These are phyloP conservation scores for Bacterosira constricta DNA, from an alignment of 108 stramenopile species.

Conservation along the genomic window DNA sequence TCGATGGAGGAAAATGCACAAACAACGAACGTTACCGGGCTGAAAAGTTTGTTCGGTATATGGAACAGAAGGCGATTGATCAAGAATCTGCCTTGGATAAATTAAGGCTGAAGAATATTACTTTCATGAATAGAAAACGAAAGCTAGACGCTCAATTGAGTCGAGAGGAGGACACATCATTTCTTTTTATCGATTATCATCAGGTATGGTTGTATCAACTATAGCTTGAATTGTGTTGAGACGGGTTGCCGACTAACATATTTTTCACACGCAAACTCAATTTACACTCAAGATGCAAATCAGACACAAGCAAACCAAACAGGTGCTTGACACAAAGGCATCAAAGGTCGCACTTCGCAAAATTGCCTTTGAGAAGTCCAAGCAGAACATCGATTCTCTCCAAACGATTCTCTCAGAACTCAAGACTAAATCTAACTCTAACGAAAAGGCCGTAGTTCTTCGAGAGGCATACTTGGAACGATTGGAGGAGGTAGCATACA, in stretches of 20 bases:
- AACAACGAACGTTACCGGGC: conserved; percentile 15
- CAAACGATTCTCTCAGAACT: not conserved
- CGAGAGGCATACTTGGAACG: not conserved
- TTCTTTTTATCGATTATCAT: conserved; percentile 25
- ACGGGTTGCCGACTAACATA: too few species aligned
- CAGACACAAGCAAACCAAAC: conserved; percentile 7
- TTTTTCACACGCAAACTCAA: too few species aligned
- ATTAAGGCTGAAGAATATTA: conserved; percentile 6
- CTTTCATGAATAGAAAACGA: not conserved
- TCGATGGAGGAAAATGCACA: conserved; percentile 10
- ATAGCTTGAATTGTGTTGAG: not conserved
- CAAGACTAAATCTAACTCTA: conserved; percentile 1
- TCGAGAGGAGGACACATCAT: conserved; percentile 17
- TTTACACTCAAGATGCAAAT: conserved; percentile 10
- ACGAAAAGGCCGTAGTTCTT: conserved; percentile 4
- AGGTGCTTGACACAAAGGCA: not conserved
- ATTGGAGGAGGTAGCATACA: conserved; percentile 2
- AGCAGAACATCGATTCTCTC: not conserved
- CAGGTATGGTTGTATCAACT: not conserved
- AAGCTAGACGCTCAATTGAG: conserved; percentile 8
- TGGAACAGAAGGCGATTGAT: conserved; percentile 16
- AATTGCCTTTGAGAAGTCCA: conserved; percentile 15
- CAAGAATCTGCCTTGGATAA: conserved; percentile 21
- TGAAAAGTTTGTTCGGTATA: conserved; percentile 9
- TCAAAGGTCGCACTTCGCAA: conserved; percentile 8